These are phyloP conservation scores for Cudoniella acicularis DNA, from an alignment of 495 filamentous ascomycete species.

Conservation along the genomic window DNA sequence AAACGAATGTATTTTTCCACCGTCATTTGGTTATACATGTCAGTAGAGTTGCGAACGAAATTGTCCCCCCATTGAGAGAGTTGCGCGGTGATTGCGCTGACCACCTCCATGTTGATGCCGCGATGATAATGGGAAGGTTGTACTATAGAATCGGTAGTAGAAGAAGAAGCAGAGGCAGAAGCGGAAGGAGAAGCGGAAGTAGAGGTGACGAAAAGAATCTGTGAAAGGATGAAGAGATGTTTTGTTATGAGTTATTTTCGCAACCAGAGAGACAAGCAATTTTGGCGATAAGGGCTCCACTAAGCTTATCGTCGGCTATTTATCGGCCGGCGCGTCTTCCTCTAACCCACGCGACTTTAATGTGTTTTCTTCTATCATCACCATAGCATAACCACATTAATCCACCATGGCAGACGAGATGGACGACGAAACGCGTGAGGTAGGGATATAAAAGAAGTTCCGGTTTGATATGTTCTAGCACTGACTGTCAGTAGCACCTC, in stretches of 20 bases:
- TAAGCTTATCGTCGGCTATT: not conserved
- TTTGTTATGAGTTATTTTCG: not conserved
- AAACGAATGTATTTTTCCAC: slow-evolving; percentile 57
- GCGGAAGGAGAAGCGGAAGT: not conserved
- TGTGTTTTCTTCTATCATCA: not conserved
- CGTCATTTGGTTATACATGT: no score
- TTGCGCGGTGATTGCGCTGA: not conserved
- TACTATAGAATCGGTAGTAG: no score
- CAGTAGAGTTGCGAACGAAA: slow-evolving; percentile 48
- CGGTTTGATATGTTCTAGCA: not conserved
- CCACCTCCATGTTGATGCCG: not conserved
- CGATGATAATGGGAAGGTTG: no score
- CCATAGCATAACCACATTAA: not conserved
- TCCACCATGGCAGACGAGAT: slow-evolving; percentile 23
- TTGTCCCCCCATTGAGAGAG: not conserved
- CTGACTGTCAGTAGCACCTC: slow-evolving; percentile 34
- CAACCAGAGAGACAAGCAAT: not conserved
- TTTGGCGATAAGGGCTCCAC: not conserved
- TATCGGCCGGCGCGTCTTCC: slow-evolving; percentile 12
- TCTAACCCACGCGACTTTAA: not conserved
- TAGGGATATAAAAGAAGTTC: not conserved
- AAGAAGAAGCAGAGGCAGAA: no score
- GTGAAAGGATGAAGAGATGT: not conserved
- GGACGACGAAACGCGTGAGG: slow-evolving; percentile 28
- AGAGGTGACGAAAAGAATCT: not conserved